Evolutionary conservation across 2,329 filamentous ascomycete genomes (phyloP), one percentile per base, ranked within the genome.

Genomic region (Colletotrichum sp.): DNA sequence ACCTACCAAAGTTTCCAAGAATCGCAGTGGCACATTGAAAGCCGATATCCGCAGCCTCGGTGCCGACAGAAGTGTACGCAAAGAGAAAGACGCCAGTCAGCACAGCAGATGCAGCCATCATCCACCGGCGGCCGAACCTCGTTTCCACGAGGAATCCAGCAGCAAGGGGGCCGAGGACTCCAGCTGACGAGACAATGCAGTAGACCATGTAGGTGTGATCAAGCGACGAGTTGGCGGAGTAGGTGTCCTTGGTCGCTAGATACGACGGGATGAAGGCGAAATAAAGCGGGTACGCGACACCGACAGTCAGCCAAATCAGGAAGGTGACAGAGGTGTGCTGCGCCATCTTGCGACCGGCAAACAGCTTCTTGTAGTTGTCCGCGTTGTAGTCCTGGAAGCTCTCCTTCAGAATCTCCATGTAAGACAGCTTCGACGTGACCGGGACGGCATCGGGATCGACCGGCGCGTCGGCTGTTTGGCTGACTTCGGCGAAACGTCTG

Each of bases 181-280:
- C 85, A 6, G 85, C 83, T 1, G 83, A 81, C 0, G 85, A 87
- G 1, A 83, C 85, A 34, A 87, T 79, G 14, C 82, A 79, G 24
- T 86, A 86, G 1, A 86, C 77, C 13, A 80, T 84, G 43, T 84
- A 84, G 10, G 83, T 84, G 68, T 83, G 79, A 69, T 79, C 72
- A 18, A 84, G 78, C 3, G 79, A 81, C 18, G 12, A 71, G 76
- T 64, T 81, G 72, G 28, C 74, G 75, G 24, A 78, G 77, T 76
- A 83, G 79, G 4, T 80, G 80, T 65, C 82, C 83, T 68, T 85
- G 84, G 9, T 85, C 21, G 83, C 83, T 8, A 88, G 82, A 71
- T 88, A 89, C 0, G 85, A 86, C 2, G 86, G 86, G 65, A 88
- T 84, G 70, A 88, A 88, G 60, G 84, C 85, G 78, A 87, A 87